Percentiles rank a stretch among this genome's conserved stretches.
Conservation (phyloP, 768 basidiomycete genomes). For the Lentinula aciculospora region DNA sequence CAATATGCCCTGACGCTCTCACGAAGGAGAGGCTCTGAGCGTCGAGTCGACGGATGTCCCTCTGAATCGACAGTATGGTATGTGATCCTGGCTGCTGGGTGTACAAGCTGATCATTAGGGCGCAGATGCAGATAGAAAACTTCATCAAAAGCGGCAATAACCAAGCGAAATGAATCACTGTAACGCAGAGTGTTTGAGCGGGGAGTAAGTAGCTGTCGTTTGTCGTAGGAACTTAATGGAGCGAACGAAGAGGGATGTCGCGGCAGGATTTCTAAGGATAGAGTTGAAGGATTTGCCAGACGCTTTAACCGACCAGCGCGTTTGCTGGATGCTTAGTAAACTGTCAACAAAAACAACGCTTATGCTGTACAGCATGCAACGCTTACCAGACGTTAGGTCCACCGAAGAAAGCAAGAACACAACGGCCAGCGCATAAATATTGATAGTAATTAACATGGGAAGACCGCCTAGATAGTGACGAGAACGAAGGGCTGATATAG, state of each 20-base stretch:
- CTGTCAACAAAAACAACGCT: not conserved
- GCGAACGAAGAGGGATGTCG: slow-evolving; percentile 22
- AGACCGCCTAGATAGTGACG: not conserved
- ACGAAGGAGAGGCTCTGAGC: slow-evolving; percentile 56
- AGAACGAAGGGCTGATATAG: not conserved
- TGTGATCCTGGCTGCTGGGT: slow-evolving; percentile 69
- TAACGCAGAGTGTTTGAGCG: slow-evolving; percentile 49
- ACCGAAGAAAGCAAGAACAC: slow-evolving; percentile 4
- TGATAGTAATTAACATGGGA: not conserved
- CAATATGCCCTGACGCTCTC: slow-evolving; percentile 63
- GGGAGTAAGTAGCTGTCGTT: slow-evolving; percentile 26
- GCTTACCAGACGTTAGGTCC: slow-evolving; percentile 2
- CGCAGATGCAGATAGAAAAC: slow-evolving; percentile 68
- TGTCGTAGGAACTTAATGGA: slow-evolving; percentile 19
- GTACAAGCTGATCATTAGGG: slow-evolving; percentile 74
- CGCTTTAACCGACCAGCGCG: slow-evolving; percentile 43
- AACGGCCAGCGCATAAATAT: slow-evolving; percentile 8
- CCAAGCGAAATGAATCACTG: slow-evolving; percentile 67
- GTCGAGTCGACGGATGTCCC: slow-evolving; percentile 43
- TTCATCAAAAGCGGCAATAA: slow-evolving; percentile 59
- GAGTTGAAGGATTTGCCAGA: slow-evolving; percentile 42
- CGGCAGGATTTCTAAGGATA: slow-evolving; percentile 54
- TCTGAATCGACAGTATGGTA: slow-evolving; percentile 50
- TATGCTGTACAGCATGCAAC: not conserved
- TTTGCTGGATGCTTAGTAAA: slow-evolving; percentile 34